Percentiles rank a stretch among this genome's conserved stretches.
phyloP scores from a whole-genome alignment of 2,329 filamentous ascomycete genomes.

The Colletotrichum truncatum region DNA sequence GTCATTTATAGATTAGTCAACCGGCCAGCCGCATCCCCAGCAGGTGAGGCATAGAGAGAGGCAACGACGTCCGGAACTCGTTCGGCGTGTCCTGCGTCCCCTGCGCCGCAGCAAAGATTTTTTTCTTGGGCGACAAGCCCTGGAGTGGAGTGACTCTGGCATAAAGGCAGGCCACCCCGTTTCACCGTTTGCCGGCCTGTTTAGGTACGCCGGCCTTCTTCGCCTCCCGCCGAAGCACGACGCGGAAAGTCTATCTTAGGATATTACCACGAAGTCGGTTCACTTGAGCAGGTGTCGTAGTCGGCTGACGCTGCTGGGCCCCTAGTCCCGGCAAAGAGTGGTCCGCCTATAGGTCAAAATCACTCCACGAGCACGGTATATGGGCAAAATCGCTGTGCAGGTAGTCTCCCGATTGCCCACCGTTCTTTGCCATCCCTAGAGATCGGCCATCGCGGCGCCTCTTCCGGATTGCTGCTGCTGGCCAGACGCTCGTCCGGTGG shows the following conservation, averaged over 20 bases:
- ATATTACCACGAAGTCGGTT: conserved; percentile 15
- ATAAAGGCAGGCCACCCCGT: conserved; percentile 20
- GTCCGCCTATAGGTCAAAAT: conserved; percentile 11
- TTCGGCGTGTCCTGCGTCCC: conserved; percentile 5
- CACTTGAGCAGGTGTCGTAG: conserved; percentile 19
- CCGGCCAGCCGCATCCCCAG: not conserved
- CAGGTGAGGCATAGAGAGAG: conserved; percentile 4
- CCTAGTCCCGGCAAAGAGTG: conserved; percentile 1
- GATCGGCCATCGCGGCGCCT: not conserved
- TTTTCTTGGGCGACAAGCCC: conserved; percentile 24
- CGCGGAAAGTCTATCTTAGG: not conserved
- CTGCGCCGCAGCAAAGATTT: conserved; percentile 16
- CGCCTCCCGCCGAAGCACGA: conserved; percentile 17
- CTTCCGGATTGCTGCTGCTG: not conserved
- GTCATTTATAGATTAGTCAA: conserved; percentile 14
- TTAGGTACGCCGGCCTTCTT: conserved; percentile 7
- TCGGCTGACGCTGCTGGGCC: conserved; percentile 16
- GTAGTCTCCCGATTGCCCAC: conserved; percentile 19
- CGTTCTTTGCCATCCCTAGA: not conserved
- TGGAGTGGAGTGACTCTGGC: conserved; percentile 30
- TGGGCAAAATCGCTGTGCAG: conserved; percentile 4
- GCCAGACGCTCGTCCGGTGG: conserved; percentile 1
- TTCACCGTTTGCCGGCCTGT: conserved; percentile 13
- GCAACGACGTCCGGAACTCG: conserved; percentile 1
- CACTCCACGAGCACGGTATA: conserved; percentile 20